These are phyloP conservation scores for Penicillium sp. DNA, from an alignment of 2,329 filamentous ascomycete genomes.

Conservation along the genomic window DNA sequence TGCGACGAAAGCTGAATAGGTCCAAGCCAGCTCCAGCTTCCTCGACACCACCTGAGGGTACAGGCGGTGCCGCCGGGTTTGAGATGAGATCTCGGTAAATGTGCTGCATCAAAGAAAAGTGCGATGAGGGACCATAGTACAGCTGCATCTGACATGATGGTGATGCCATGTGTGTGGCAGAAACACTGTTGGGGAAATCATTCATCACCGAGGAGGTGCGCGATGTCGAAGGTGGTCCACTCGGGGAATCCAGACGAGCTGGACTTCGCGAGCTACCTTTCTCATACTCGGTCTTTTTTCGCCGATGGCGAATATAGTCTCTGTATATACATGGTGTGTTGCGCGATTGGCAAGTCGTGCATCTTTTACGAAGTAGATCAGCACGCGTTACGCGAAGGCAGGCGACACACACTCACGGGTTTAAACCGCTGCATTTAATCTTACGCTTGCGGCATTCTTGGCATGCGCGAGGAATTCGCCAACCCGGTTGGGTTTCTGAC, in stretches of 20 bases:
- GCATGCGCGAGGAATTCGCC: constrained; percentile 42
- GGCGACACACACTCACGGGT: constrained; percentile 30
- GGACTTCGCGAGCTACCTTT: constrained; percentile 15
- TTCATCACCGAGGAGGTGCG: constrained; percentile 24
- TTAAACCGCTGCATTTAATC: constrained; percentile 42
- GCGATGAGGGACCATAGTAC: constrained; percentile 51
- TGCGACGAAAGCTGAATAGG: constrained; percentile 39
- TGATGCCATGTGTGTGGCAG: constrained; percentile 49
- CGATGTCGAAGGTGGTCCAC: constrained; percentile 15
- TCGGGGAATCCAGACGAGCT: constrained; percentile 17
- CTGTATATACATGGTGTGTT: constrained; percentile 38
- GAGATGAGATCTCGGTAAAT: constrained; percentile 37
- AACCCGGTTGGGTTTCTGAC: constrained; percentile 18
- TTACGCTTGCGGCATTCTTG: constrained; percentile 45
- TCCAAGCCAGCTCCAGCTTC: constrained; percentile 42
- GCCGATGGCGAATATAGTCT: constrained; percentile 39
- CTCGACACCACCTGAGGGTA: constrained; percentile 35
- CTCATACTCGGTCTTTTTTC: constrained; percentile 31
- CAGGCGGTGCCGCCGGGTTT: constrained; percentile 15
- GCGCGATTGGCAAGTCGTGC: constrained; percentile 40
- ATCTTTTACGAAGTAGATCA: constrained; percentile 11
- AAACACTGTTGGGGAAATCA: constrained; percentile 46
- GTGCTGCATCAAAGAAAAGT: constrained; percentile 47
- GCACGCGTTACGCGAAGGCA: neutral
- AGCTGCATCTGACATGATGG: constrained; percentile 48